Evolutionary conservation across 768 basidiomycete genomes (phyloP).

Genomic region (Filobasidium wieringae): DNA sequence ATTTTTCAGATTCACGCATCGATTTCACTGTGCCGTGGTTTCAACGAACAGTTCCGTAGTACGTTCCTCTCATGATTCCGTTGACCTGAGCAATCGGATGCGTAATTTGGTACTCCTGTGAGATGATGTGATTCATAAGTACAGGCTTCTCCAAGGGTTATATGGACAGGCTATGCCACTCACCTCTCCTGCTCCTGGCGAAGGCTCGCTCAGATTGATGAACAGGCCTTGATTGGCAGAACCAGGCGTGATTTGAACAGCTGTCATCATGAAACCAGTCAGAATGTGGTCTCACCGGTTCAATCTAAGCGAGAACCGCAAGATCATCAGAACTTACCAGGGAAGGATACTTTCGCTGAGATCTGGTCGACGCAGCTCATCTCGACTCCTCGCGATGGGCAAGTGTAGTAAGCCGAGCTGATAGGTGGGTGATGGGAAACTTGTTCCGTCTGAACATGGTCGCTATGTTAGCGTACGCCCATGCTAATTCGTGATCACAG

Average conservation of each 20-base stretch:
- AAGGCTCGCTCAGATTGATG: slow-evolving; percentile 59
- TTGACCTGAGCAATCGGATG: slow-evolving; percentile 85
- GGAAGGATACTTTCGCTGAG: slow-evolving; percentile 78
- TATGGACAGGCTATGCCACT: slow-evolving; percentile 5
- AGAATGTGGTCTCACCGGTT: no score
- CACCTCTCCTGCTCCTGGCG: slow-evolving; percentile 59
- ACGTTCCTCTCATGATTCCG: slow-evolving; percentile 77
- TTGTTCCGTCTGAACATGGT: slow-evolving; percentile 57
- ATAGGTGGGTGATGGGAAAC: slow-evolving; percentile 95
- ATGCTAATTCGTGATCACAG: neutral
- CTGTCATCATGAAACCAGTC: slow-evolving; percentile 14
- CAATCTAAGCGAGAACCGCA: neutral
- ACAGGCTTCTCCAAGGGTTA: neutral
- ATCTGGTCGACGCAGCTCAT: slow-evolving; percentile 79
- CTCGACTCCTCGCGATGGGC: slow-evolving; percentile 61
- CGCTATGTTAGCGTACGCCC: slow-evolving; percentile 1
- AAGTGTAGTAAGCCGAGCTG: slow-evolving; percentile 67
- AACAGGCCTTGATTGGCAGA: slow-evolving; percentile 79
- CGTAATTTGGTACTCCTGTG: slow-evolving; percentile 59
- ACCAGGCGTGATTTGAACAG: slow-evolving; percentile 49
- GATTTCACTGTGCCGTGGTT: slow-evolving; percentile 33
- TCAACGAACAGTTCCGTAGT: slow-evolving; percentile 72
- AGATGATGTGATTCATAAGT: neutral
- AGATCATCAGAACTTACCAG: slow-evolving; percentile 41
- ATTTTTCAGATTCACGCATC: neutral